phyloP scores from a whole-genome alignment of 306 rosid genomes.

The Glycine soja region DNA sequence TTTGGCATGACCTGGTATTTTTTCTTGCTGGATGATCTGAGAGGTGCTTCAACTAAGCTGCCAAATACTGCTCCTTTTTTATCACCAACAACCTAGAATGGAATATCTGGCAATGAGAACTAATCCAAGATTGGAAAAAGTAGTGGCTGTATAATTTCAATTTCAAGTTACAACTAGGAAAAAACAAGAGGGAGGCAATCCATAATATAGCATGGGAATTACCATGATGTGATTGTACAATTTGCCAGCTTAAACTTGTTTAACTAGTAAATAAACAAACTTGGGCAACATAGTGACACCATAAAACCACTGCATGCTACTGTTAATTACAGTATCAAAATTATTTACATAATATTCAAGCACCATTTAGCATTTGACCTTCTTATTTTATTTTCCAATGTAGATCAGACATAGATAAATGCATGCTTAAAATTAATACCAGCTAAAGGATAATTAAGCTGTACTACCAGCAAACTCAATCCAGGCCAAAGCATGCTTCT shows the following conservation, averaged over 20 bases:
- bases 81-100: constrained; percentile 84
- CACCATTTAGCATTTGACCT: not conserved
- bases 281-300: not conserved
- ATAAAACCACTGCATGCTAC: constrained; percentile 26
- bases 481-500: constrained; percentile 91
- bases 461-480: constrained; percentile 88
- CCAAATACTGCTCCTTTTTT: constrained; percentile 92
- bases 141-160: not conserved
- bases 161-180: not conserved
- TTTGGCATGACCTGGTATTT: constrained; percentile 80
- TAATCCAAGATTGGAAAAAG: constrained; percentile 19
- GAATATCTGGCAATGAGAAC: constrained; percentile 17
- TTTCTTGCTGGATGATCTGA: constrained; percentile 71
- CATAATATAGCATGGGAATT: constrained; percentile 27
- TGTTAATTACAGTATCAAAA: not conserved
- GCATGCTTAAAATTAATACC: constrained; percentile 15
- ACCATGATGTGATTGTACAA: constrained; percentile 2
- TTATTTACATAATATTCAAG: not conserved
- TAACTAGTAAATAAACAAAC: constrained; percentile 4
- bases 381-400: not conserved
- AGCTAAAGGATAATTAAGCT: constrained; percentile 33
- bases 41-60: constrained; percentile 92
- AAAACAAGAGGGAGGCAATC: not conserved
- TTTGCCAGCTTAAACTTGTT: constrained; percentile 4
- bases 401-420: constrained; percentile 17